Evolutionary conservation across 2,329 filamentous ascomycete species (phyloP).

Genomic region (Magnaporthiopsis incrustans): DNA sequence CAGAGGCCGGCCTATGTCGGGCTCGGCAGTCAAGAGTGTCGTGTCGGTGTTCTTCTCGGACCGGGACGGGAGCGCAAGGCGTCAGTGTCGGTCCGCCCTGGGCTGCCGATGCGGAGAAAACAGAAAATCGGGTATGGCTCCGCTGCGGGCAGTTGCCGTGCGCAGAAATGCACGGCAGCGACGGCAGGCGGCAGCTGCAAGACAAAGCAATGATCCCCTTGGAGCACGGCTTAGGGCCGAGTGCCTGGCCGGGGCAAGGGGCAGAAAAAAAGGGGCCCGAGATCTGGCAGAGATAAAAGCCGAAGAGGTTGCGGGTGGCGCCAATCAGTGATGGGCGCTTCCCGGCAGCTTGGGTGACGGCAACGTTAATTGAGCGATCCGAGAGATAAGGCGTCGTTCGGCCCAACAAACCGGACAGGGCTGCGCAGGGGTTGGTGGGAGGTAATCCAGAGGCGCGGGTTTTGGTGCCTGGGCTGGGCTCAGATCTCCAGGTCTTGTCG

Average conservation of each 20-base stretch:
- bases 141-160: neutral
- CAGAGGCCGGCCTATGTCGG: too few species aligned
- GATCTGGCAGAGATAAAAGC: neutral
- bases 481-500: neutral
- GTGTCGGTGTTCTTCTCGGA: neutral
- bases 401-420: constrained; percentile 8
- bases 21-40: neutral
- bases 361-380: constrained; percentile 13
- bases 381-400: constrained; percentile 25
- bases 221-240: constrained; percentile 15
- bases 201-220: neutral
- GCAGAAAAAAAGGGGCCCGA: neutral
- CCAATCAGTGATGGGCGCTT: constrained; percentile 28
- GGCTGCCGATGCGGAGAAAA: neutral
- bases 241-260: constrained; percentile 1
- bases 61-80: neutral
- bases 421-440: constrained; percentile 8
- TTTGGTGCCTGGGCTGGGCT: constrained; percentile 8
- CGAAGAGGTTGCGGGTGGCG: constrained; percentile 17
- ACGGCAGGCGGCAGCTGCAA: neutral
- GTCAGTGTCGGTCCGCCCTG: neutral
- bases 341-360: constrained; percentile 9
- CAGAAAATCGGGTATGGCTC: neutral
- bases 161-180: neutral
- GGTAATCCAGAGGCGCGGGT: constrained; percentile 16